These are phyloP conservation scores for Penicillium sp. DNA, from an alignment of 2,329 filamentous ascomycete genomes.

Conservation along the genomic window DNA sequence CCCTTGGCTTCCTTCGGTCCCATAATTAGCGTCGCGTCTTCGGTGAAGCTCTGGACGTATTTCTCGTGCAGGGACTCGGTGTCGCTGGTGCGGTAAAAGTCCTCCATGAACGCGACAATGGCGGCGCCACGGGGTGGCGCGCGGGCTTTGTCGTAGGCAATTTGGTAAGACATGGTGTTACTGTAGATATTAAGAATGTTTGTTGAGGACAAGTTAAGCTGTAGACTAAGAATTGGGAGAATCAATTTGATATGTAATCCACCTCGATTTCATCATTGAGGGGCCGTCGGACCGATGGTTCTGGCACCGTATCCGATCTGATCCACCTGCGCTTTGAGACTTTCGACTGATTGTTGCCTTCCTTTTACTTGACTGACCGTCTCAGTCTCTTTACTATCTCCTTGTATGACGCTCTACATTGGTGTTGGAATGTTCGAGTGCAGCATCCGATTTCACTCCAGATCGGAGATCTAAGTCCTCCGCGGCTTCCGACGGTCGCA, in stretches of 20 bases:
- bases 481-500: conserved; percentile 2
- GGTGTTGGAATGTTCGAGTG: background rate
- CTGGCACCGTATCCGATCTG: conserved; percentile 20
- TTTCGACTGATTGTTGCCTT: background rate
- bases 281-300: conserved; percentile 14
- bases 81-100: conserved; percentile 39
- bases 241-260: background rate
- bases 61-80: conserved; percentile 34
- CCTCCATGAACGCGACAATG: conserved; percentile 34
- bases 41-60: conserved; percentile 35
- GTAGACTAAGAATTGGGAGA: background rate
- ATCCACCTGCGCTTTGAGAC: background rate
- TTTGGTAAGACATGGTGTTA: conserved; percentile 35
- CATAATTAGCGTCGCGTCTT: conserved; percentile 39
- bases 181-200: background rate
- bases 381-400: background rate
- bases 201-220: background rate
- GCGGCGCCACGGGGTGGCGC: conserved; percentile 24
- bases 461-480: background rate
- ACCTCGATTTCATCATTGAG: conserved; percentile 13
- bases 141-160: conserved; percentile 25
- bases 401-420: background rate
- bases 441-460: background rate
- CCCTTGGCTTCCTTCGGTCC: conserved; percentile 36
- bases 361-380: background rate